These are phyloP conservation scores for Malus hybrid DNA, from an alignment of 331 rosid genomes.

Conservation along the genomic window DNA sequence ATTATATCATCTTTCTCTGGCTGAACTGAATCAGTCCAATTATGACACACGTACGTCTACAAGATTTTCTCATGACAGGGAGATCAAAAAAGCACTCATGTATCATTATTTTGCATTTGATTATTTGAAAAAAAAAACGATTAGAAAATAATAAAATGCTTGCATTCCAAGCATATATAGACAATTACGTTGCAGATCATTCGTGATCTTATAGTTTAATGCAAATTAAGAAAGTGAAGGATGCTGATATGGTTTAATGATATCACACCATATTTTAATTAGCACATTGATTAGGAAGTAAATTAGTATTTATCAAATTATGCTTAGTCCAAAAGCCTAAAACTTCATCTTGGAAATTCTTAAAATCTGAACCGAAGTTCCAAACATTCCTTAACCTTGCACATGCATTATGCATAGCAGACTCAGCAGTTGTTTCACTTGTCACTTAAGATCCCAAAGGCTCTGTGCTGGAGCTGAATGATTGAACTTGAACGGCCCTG, in stretches of 20 bases:
- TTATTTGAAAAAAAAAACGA: not conserved
- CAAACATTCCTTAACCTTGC: slow-evolving; percentile 1
- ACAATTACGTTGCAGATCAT: slow-evolving; percentile 3
- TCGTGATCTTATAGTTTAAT: not conserved
- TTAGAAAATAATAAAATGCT: not conserved
- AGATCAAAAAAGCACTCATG: not conserved
- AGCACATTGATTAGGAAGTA: not conserved
- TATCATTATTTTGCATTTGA: not conserved
- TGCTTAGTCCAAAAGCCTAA: not conserved
- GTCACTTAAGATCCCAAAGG: slow-evolving; percentile 7
- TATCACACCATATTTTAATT: not conserved
- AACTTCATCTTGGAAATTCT: not conserved
- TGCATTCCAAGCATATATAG: slow-evolving; percentile 4
- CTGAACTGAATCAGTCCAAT: not conserved
- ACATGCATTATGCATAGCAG: slow-evolving; percentile 1
- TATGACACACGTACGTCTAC: not conserved
- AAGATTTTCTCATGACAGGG: not conserved
- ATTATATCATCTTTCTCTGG: not conserved
- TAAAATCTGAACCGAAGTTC: not conserved
- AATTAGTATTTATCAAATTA: not conserved
- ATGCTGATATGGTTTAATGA: not conserved
- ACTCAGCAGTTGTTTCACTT: slow-evolving; percentile 11
- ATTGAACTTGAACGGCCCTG: slow-evolving; percentile 11
- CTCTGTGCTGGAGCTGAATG: not conserved
- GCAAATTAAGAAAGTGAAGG: not conserved